Evolutionary conservation across 371 early-diverging fungal genomes (phyloP).

Genomic region (Coelomomyces lativittatus): DNA sequence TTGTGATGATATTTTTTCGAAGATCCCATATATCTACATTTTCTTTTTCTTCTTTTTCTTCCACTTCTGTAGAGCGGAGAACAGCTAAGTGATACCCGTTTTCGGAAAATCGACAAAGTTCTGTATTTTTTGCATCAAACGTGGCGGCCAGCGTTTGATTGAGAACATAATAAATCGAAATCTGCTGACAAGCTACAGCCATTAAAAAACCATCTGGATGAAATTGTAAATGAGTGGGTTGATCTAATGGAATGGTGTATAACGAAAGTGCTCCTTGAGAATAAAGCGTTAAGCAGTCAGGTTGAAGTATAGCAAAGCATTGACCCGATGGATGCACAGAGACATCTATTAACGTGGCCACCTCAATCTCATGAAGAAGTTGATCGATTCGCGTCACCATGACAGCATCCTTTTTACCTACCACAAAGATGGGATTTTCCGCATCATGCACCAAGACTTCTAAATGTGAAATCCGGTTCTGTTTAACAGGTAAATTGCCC

Average conservation of each 20-base stretch:
- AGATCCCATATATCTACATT: neutral
- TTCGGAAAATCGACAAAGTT: neutral
- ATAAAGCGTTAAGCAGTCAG: neutral
- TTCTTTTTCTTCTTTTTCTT: neutral
- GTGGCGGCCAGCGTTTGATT: neutral
- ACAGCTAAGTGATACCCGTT: conserved; percentile 1
- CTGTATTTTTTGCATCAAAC: neutral
- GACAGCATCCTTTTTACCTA: neutral
- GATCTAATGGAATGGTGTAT: neutral
- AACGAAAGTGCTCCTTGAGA: neutral
- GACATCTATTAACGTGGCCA: neutral
- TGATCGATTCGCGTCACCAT: neutral
- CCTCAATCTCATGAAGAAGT: neutral
- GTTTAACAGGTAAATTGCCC: neutral
- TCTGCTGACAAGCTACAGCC: neutral
- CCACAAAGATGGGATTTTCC: neutral
- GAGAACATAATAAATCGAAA: neutral
- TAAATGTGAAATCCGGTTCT: neutral
- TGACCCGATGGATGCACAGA: neutral
- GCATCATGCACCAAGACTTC: neutral
- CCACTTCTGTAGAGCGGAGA: neutral
- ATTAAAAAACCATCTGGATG: conserved; percentile 1
- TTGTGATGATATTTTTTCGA: neutral
- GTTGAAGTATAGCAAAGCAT: neutral
- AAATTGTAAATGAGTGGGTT: neutral